Evolutionary conservation across 1,284 basidiomycete species (phyloP).

Genomic region (Melanopsichium pennsylvanicum): DNA sequence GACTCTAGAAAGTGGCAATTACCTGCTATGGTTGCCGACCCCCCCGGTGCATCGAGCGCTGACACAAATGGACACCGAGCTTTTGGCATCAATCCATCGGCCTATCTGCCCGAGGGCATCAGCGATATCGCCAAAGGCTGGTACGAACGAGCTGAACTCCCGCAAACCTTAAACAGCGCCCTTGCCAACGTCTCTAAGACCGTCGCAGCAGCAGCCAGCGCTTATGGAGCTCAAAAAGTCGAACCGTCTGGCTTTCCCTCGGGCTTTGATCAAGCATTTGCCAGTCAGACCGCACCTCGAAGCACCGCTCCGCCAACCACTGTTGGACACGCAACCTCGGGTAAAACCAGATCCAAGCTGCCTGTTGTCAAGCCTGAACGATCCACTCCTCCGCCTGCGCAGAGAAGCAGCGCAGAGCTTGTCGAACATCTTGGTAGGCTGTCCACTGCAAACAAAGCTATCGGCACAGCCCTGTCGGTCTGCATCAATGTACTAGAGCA

Average conservation of each 20-base stretch:
- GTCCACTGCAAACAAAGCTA: slow-evolving; percentile 36
- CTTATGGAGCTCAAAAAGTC: slow-evolving; percentile 10
- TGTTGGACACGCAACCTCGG: slow-evolving; percentile 19
- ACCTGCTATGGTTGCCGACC: slow-evolving; percentile 2
- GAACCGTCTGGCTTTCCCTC: slow-evolving; percentile 37
- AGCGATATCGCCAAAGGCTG: slow-evolving; percentile 54
- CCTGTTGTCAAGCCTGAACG: neutral
- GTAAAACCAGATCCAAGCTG: slow-evolving; percentile 1
- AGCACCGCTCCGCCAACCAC: slow-evolving; percentile 8
- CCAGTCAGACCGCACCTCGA: slow-evolving; percentile 11
- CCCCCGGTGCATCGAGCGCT: slow-evolving; percentile 13
- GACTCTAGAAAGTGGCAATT: slow-evolving; percentile 11
- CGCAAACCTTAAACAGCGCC: slow-evolving; percentile 40
- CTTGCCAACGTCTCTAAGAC: slow-evolving; percentile 49
- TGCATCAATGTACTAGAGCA: slow-evolving; percentile 45
- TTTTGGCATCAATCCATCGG: slow-evolving; percentile 37
- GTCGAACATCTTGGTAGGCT: slow-evolving; percentile 22
- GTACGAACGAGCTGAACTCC: slow-evolving; percentile 51
- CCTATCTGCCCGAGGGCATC: slow-evolving; percentile 50
- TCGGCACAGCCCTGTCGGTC: slow-evolving; percentile 39
- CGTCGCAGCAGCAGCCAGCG: slow-evolving; percentile 40
- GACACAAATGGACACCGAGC: slow-evolving; percentile 10
- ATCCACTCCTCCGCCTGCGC: neutral
- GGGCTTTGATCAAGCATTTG: slow-evolving; percentile 35
- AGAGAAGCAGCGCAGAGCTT: slow-evolving; percentile 7